Conservation (phyloP, 805 yeast species). For the Suhomyces pyralidae region DNA sequence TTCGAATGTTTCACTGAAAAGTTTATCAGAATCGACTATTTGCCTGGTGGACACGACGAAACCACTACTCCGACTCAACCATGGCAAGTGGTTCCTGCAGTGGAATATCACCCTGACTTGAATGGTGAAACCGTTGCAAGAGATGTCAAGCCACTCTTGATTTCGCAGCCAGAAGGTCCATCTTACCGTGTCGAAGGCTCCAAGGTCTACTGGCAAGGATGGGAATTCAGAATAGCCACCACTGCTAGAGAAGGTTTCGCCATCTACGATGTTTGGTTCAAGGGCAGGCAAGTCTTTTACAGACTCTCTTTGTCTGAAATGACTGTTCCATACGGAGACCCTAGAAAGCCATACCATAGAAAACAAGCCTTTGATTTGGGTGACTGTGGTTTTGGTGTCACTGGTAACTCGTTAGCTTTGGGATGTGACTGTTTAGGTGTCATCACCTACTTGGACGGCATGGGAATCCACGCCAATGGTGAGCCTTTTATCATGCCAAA, state of each 20-base stretch:
- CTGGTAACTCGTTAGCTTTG: conserved; percentile 62
- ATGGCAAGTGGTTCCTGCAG: conserved; percentile 57
- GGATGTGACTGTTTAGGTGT: conserved; percentile 86
- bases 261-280: conserved; percentile 66
- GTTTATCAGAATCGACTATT: conserved; percentile 67
- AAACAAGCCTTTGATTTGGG: conserved; percentile 86
- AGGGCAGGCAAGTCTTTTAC: conserved; percentile 74
- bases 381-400: conserved; percentile 78
- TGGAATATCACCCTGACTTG: conserved; percentile 73
- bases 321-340: conserved; percentile 89
- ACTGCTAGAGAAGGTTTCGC: conserved; percentile 80
- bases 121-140: conserved; percentile 50
- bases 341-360: conserved; percentile 79
- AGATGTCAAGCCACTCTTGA: conserved; percentile 66
- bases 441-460: conserved; percentile 68
- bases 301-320: conserved; percentile 73
- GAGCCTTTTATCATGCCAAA: conserved; percentile 60
- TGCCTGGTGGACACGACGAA: conserved; percentile 71
- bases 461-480: conserved; percentile 56
- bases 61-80: conserved; percentile 54
- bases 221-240: conserved; percentile 72
- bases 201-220: conserved; percentile 75
- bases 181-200: conserved; percentile 59
- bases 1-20: conserved; percentile 59
- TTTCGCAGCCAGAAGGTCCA: conserved; percentile 77